Conservation (phyloP, 192 early-diverging fungal species). For the Geranomyces variabilis region DNA sequence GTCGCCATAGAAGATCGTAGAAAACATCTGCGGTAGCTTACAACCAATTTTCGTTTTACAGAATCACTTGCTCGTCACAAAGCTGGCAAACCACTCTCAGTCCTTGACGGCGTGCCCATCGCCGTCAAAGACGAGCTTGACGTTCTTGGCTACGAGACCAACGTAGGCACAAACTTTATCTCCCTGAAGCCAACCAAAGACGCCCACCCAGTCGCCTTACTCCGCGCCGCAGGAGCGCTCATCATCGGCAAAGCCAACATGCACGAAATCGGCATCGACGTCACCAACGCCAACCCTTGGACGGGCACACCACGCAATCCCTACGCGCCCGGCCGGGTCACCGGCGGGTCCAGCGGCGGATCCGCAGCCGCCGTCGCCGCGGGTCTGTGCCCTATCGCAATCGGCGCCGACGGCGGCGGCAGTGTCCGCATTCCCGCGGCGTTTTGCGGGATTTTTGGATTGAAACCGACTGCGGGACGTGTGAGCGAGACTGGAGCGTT, state of each 20-base stretch:
- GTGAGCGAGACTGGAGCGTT: constrained; percentile 58
- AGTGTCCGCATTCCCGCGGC: constrained; percentile 69
- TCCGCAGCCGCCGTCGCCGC: constrained; percentile 62
- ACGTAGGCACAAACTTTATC: constrained; percentile 65
- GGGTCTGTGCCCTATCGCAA: constrained; percentile 68
- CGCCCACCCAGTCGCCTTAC: constrained; percentile 50
- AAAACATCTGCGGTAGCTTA: constrained; percentile 49
- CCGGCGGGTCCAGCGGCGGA: constrained; percentile 77
- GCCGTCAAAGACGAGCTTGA: constrained; percentile 76
- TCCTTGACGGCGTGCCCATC: constrained; percentile 77
- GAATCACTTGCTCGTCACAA: constrained; percentile 48
- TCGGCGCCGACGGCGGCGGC: constrained; percentile 76
- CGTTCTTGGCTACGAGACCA: constrained; percentile 49
- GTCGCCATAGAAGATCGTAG: not conserved
- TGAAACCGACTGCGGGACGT: constrained; percentile 75
- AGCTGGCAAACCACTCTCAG: constrained; percentile 49
- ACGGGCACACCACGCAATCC: constrained; percentile 68
- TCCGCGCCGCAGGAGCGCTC: constrained; percentile 64
- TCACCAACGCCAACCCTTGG: constrained; percentile 66
- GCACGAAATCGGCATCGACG: constrained; percentile 73
- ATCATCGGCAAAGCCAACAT: constrained; percentile 72
- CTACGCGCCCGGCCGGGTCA: constrained; percentile 54
- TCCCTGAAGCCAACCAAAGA: constrained; percentile 57
- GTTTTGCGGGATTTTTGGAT: constrained; percentile 74
- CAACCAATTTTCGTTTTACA: constrained; percentile 48